Evolutionary conservation across 345 rosid genomes (phyloP).

Genomic region (Linum usitatissimum): DNA sequence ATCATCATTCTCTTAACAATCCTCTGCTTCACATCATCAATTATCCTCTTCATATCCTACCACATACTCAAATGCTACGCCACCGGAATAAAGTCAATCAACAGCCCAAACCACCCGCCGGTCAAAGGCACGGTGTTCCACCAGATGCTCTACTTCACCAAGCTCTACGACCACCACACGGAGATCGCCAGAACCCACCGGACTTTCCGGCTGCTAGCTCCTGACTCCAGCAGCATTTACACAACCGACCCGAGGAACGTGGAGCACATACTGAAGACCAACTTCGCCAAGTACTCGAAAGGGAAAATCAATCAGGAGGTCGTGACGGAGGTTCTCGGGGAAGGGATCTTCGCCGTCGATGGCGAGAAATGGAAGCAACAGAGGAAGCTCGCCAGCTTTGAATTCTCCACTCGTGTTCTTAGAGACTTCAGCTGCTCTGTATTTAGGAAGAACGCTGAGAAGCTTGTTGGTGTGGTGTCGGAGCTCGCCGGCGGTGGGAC

Average conservation of each 20-base stretch:
- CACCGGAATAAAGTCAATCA: slow-evolving; percentile 41
- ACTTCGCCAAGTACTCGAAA: slow-evolving; percentile 41
- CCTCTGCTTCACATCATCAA: slow-evolving; percentile 13
- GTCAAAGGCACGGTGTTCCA: slow-evolving; percentile 41
- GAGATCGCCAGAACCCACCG: slow-evolving; percentile 29
- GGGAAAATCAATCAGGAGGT: slow-evolving; percentile 27
- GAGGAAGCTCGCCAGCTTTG: slow-evolving; percentile 64
- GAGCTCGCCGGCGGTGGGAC: slow-evolving; percentile 20
- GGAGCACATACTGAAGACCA: slow-evolving; percentile 49
- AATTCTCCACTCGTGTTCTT: slow-evolving; percentile 61
- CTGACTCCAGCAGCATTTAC: slow-evolving; percentile 31
- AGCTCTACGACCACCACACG: slow-evolving; percentile 47
- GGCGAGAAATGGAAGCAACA: slow-evolving; percentile 81
- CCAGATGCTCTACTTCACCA: slow-evolving; percentile 31
- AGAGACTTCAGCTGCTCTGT: slow-evolving; percentile 60
- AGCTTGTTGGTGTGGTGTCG: slow-evolving; percentile 28
- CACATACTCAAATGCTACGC: slow-evolving; percentile 24
- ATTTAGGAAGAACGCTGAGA: slow-evolving; percentile 43
- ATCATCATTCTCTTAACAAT: slow-evolving; percentile 22
- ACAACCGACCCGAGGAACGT: slow-evolving; percentile 54
- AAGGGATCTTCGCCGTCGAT: slow-evolving; percentile 69
- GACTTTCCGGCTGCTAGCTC: slow-evolving; percentile 47
- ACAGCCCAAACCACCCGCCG: slow-evolving; percentile 35
- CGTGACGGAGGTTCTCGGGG: slow-evolving; percentile 42
- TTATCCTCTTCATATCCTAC: slow-evolving; percentile 9